Evolutionary conservation across 345 rosid genomes (phyloP).

Genomic region (Adansonia digitata): DNA sequence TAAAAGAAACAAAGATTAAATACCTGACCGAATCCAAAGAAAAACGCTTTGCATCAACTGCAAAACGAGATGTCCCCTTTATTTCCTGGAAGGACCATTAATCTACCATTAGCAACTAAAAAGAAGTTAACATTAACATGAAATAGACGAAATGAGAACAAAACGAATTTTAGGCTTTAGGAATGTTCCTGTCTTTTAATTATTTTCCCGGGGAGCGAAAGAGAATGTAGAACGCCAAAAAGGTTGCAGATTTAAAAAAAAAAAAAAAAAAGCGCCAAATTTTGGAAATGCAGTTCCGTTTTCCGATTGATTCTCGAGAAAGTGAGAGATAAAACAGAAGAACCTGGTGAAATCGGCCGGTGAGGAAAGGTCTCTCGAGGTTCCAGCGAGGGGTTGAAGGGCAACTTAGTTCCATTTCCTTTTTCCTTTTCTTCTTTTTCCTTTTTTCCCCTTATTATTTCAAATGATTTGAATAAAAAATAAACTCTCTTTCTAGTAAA

Average conservation of each 20-base stretch:
- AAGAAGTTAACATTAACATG: neutral
- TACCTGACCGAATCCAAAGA: conserved; percentile 47
- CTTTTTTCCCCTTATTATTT: conserved; percentile 23
- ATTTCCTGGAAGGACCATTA: conserved; percentile 44
- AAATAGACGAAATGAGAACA: neutral
- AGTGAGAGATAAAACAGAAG: neutral
- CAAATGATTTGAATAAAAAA: neutral
- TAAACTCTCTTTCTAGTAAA: neutral
- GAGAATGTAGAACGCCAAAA: neutral
- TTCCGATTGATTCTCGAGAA: neutral
- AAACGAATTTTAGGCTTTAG: neutral
- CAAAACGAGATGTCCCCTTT: conserved; percentile 50
- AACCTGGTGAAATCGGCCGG: conserved; percentile 86
- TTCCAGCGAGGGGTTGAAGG: conserved; percentile 95
- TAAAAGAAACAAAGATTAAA: neutral
- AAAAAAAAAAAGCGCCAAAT: too few species aligned
- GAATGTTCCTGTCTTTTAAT: neutral
- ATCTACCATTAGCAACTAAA: neutral
- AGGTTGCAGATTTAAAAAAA: neutral
- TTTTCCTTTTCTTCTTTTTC: too few species aligned
- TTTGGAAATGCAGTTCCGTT: neutral
- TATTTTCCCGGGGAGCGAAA: neutral
- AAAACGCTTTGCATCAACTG: conserved; percentile 38
- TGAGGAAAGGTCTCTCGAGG: conserved; percentile 82
- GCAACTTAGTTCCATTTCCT: conserved; percentile 39